Percentiles rank a stretch among this genome's conserved stretches.
These are phyloP conservation scores for Malbranchea zuffiana DNA, from an alignment of 2,329 filamentous ascomycete species.

Conservation along the genomic window DNA sequence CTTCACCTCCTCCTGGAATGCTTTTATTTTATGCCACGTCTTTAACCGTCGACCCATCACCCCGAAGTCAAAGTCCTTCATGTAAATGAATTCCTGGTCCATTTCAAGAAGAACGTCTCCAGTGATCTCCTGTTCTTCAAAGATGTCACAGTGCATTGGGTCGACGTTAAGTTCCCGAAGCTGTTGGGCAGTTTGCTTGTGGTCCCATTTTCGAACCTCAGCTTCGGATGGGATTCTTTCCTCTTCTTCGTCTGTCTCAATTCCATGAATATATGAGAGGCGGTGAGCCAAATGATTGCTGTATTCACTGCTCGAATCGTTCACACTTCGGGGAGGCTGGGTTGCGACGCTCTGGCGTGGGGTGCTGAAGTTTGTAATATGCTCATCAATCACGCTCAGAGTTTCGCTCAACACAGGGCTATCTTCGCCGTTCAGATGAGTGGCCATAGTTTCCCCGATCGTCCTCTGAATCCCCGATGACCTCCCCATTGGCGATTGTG, in stretches of 20 bases:
- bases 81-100: conserved; percentile 88
- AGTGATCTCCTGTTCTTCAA: conserved; percentile 88
- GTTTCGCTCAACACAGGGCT: conserved; percentile 88
- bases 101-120: conserved; percentile 88
- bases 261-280: conserved; percentile 78
- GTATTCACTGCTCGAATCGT: conserved; percentile 82
- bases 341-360: conserved; percentile 44
- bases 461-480: conserved; percentile 33
- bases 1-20: conserved; percentile 76
- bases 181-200: conserved; percentile 77
- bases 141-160: conserved; percentile 82
- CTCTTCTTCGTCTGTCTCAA: conserved; percentile 81
- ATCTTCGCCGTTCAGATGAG: conserved; percentile 44
- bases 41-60: conserved; percentile 81
- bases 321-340: conserved; percentile 46
- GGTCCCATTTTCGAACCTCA: conserved; percentile 70
- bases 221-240: conserved; percentile 55
- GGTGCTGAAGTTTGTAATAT: conserved; percentile 75
- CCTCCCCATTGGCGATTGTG: conserved; percentile 16
- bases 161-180: conserved; percentile 78
- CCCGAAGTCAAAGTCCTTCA: conserved; percentile 89
- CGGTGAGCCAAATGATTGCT: conserved; percentile 67
- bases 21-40: conserved; percentile 94
- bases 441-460: conserved; percentile 38
- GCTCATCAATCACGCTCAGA: conserved; percentile 89